Conservation (phyloP, 306 rosid genomes). For the Castanea mollissima region DNA sequence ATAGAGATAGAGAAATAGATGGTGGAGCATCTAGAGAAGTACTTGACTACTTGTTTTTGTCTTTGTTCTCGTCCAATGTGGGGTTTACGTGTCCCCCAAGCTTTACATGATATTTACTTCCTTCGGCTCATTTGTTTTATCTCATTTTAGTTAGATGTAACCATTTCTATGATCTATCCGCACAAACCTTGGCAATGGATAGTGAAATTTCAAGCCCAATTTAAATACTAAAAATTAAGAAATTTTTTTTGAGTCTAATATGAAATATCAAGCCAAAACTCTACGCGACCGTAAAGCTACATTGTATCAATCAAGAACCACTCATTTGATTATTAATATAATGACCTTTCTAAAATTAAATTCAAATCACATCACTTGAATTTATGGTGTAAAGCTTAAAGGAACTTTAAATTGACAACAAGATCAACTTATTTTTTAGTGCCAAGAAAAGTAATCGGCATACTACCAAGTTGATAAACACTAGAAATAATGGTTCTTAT, state of each 20-base stretch:
- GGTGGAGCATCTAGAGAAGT: not conserved
- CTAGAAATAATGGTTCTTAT: not conserved
- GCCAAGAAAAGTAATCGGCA: not conserved
- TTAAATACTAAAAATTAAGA: no score
- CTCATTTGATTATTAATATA: not conserved
- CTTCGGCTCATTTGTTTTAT: not conserved
- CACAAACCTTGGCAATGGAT: no score
- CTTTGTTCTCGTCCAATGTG: not conserved
- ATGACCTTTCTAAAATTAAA: no score
- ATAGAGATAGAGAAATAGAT: not conserved
- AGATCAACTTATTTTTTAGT: not conserved
- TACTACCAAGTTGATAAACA: not conserved
- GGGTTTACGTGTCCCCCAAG: constrained; percentile 32
- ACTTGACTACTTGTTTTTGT: not conserved
- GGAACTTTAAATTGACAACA: not conserved
- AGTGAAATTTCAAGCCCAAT: no score
- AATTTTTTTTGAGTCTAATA: not conserved
- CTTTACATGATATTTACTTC: not conserved
- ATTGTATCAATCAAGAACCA: not conserved
- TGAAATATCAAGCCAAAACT: not conserved
- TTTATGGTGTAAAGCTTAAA: no score
- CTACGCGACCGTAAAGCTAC: not conserved
- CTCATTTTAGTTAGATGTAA: no score
- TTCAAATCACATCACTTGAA: not conserved
- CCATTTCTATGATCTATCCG: no score